Conservation (phyloP, 805 yeast genomes). For the Brettanomyces custersianus region DNA sequence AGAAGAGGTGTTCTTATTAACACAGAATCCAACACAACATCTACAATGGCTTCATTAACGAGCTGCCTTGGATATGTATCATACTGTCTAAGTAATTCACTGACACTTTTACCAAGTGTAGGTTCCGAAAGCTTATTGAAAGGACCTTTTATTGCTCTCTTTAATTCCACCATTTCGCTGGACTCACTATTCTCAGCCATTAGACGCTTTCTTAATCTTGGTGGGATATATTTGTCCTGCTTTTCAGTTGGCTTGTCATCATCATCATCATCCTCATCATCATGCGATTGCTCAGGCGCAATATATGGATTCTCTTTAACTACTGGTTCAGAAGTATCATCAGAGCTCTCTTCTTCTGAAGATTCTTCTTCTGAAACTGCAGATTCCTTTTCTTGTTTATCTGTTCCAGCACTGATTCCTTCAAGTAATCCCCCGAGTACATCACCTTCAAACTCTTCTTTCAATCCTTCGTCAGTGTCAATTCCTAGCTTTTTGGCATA, state of each 20-base stretch:
- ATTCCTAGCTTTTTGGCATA: slow-evolving; percentile 79
- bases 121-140: slow-evolving; percentile 86
- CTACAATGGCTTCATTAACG: slow-evolving; percentile 65
- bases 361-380: slow-evolving; percentile 12
- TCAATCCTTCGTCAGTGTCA: slow-evolving; percentile 43
- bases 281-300: slow-evolving; percentile 43
- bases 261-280: too few species aligned
- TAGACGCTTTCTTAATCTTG: slow-evolving; percentile 60
- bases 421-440: slow-evolving; percentile 73
- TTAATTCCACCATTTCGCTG: slow-evolving; percentile 40
- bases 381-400: slow-evolving; percentile 8
- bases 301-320: slow-evolving; percentile 66
- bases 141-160: slow-evolving; percentile 67
- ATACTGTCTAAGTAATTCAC: slow-evolving; percentile 58
- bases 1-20: slow-evolving; percentile 54
- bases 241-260: not conserved
- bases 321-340: slow-evolving; percentile 9
- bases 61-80: slow-evolving; percentile 62
- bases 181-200: slow-evolving; percentile 28
- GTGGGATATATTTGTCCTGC: slow-evolving; percentile 60
- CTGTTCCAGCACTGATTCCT: slow-evolving; percentile 46
- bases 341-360: slow-evolving; percentile 9
- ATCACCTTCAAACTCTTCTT: slow-evolving; percentile 59
- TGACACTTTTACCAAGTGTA: slow-evolving; percentile 61
- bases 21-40: slow-evolving; percentile 56